Conservation (phyloP, 441 rosid genomes). For the Syzygium malaccense region DNA sequence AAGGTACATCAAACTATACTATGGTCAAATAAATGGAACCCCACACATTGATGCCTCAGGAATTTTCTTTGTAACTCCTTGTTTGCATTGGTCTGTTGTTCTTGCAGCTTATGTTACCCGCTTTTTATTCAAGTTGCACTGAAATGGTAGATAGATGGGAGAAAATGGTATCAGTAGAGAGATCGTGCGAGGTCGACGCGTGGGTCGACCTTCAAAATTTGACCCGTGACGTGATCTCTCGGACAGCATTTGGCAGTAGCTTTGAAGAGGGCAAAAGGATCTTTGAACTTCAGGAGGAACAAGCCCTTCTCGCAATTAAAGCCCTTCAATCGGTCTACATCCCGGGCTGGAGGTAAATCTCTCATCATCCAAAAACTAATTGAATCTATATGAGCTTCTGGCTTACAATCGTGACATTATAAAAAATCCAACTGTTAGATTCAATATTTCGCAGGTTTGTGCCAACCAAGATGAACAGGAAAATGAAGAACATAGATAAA, state of each 20-base stretch:
- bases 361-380: background rate
- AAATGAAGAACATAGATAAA: background rate
- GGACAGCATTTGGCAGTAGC: constrained; percentile 46
- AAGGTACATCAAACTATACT: constrained; percentile 2
- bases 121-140: constrained; percentile 22
- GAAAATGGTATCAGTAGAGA: constrained; percentile 2
- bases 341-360: constrained; percentile 36
- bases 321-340: constrained; percentile 6
- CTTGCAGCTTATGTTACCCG: constrained; percentile 38
- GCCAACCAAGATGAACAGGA: constrained; percentile 5
- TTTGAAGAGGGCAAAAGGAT: constrained; percentile 39
- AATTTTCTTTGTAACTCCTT: background rate
- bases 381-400: background rate
- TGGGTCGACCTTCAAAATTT: constrained; percentile 36
- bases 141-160: constrained; percentile 29
- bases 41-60: background rate
- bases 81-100: background rate
- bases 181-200: constrained; percentile 29
- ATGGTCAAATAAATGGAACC: background rate
- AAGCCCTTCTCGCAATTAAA: constrained; percentile 9
- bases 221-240: constrained; percentile 40
- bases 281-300: constrained; percentile 31
- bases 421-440: background rate
- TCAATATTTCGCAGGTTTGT: background rate
- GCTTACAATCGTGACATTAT: background rate